Base-by-base conservation (phyloP, 441 rosid species). In the Melastoma candidum region DNA sequence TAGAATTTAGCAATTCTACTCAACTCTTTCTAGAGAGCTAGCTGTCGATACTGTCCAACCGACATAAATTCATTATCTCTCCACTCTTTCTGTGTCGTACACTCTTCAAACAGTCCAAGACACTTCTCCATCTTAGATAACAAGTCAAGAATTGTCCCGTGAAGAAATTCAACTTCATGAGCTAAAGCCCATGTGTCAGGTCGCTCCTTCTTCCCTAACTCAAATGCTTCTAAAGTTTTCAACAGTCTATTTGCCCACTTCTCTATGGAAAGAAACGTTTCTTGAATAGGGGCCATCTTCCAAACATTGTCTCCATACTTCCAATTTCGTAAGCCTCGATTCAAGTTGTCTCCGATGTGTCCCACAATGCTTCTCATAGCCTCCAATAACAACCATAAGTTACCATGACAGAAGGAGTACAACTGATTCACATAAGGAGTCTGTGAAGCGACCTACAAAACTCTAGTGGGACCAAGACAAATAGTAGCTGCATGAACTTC, bases 401-500 rank as follows among this genome's bases (percentile, higher is more conserved):
- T 64, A 63, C 71, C 77, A 66, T 92, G 92, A 65, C 89, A 88
- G 9, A 62, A 59, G 26, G 53, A 47, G 66, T 92, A 92, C 24
- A 92, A 73, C 36, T 75, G 69, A 43, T 81, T 77, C 24, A 73
- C 71, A 44, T 62, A 62, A 59, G 65, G 69, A 64, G 58, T 57
- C 59, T 65, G 73, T 84, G 80, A 57, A 90, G 88, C 69, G 81
- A 67, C 63, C 76, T 80, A 79, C 95, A 83, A 29, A 90, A 87
- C 69, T 83, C 85, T 55, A 88, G 68, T 47, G 88, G 84, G 27
- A 79, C 63, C 0, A 89, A 81, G 7, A 78, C 76, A 57, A 82
- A 84, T 56, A 58, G 70, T 6, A 55, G 48, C 70, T 69, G 80
- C 57, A 77, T 69, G 46, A 47, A 39, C 59, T 75, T 76, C 0